Base-by-base conservation (phyloP, 169 alveolate species). In the Plasmodium vivax region DNA sequence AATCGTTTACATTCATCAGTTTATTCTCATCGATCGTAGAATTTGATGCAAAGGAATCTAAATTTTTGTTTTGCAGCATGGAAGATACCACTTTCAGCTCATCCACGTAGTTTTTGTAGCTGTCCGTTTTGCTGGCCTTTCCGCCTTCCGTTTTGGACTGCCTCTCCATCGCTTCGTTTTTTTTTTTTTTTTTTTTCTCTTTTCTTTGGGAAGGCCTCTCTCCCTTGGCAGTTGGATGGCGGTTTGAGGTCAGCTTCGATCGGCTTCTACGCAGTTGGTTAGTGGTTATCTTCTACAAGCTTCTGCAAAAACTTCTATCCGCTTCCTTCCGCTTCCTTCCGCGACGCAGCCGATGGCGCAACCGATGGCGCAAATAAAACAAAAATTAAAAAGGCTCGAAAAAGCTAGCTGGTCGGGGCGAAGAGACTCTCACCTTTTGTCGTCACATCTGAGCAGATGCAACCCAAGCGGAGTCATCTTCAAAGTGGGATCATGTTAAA, bases 1-100 rank as follows among this genome's bases (percentile, higher is more conserved):
- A 7, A n/a, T 87, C 93, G 38, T 45, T 87, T 32, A 27, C 85
- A 27, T 77, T 87, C 85, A 87, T 56, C 19, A 87, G 56, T 51
- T 87, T 87, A 77, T 87, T 87, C 77, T 87, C 93, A n/a, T 87
- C 93, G 7, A 87, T 87, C 6, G 93, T 87, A 2, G 93, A 87
- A 87, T 87, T 87, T 7, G 93, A 87, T 47, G 81, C 93, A 45
- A 87, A 74, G 2, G 87, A 34, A 19, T 87, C 93, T 10, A 87
- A 5, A 27, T 56, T 75, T 23, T 87, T 87, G 47, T 14, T 58
- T 7, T 87, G 87, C 14, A 75, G 54, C 2, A 87, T 54, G 3
- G 62, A 75, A 12, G 85, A 68, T 0, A 71, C 73, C 7, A 54
- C 68, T 36, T 87, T 87, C 72, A 87, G 6, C 68, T 87, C 87